Conservation (phyloP, 305 asterid species). For the Rubia balearica region DNA sequence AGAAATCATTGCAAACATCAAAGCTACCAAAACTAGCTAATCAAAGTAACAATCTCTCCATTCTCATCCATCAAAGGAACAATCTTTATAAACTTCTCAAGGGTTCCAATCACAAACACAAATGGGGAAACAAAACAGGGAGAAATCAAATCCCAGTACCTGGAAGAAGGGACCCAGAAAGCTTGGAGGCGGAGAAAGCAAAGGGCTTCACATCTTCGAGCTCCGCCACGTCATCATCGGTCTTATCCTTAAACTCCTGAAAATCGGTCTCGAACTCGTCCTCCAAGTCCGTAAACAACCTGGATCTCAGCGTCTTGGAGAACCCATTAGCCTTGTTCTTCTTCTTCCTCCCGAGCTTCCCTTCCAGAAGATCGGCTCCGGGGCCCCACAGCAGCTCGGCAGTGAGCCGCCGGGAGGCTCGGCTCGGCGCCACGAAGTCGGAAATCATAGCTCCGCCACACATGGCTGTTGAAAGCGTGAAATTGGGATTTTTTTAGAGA, state of each 20-base stretch:
- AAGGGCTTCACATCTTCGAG: constrained; percentile 38
- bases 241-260: constrained; percentile 64
- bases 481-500: neutral
- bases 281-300: constrained; percentile 37
- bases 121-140: neutral
- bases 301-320: constrained; percentile 57
- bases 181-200: constrained; percentile 45
- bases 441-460: constrained; percentile 92
- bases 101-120: no score
- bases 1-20: neutral
- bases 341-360: constrained; percentile 18
- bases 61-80: neutral
- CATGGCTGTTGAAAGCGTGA: constrained; percentile 24
- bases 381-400: constrained; percentile 75
- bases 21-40: neutral
- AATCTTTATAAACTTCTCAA: neutral
- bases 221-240: constrained; percentile 42
- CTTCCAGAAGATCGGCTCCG: constrained; percentile 27
- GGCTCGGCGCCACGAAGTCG: constrained; percentile 47
- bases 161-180: constrained; percentile 10
- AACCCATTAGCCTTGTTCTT: constrained; percentile 29
- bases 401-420: constrained; percentile 55
- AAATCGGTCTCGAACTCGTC: constrained; percentile 83
- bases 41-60: neutral
- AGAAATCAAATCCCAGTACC: constrained; percentile 18